phyloP scores from a whole-genome alignment of 1,284 basidiomycete genomes.

The Malassezia caprae region DNA sequence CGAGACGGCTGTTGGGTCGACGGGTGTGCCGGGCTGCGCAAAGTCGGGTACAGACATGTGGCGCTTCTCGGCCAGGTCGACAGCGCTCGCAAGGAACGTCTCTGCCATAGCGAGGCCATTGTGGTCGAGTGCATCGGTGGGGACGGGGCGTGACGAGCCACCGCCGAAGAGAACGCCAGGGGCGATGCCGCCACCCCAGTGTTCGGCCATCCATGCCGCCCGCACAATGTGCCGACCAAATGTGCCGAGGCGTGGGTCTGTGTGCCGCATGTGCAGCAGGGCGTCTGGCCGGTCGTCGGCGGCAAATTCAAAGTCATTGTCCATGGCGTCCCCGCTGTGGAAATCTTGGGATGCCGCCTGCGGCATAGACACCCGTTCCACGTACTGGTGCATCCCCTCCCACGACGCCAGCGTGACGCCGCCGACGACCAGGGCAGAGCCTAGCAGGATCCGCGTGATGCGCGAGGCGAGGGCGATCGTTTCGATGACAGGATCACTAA shows the following conservation, averaged over 20 bases:
- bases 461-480: conserved; percentile 35
- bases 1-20: conserved; percentile 19
- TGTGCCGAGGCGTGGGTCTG: conserved; percentile 34
- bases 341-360: not conserved
- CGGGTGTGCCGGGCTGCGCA: conserved; percentile 11
- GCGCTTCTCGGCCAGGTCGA: conserved; percentile 24
- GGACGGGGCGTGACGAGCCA: conserved; percentile 2
- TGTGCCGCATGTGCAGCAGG: conserved; percentile 3
- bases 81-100: conserved; percentile 26
- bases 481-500: conserved; percentile 29
- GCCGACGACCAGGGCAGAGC: conserved; percentile 25
- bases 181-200: conserved; percentile 42
- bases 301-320: not conserved
- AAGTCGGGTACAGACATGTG: conserved; percentile 33
- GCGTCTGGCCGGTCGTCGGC: not conserved
- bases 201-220: conserved; percentile 38
- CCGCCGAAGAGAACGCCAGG: conserved; percentile 27
- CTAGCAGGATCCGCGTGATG: conserved; percentile 39
- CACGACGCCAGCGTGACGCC: conserved; percentile 23
- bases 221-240: conserved; percentile 39
- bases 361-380: conserved; percentile 35
- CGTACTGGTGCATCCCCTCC: conserved; percentile 43
- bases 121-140: conserved; percentile 5
- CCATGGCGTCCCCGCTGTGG: not conserved
- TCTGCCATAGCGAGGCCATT: conserved; percentile 28